Conservation (phyloP, 2,329 filamentous ascomycete species). For the Cladophialophora carrionii region DNA sequence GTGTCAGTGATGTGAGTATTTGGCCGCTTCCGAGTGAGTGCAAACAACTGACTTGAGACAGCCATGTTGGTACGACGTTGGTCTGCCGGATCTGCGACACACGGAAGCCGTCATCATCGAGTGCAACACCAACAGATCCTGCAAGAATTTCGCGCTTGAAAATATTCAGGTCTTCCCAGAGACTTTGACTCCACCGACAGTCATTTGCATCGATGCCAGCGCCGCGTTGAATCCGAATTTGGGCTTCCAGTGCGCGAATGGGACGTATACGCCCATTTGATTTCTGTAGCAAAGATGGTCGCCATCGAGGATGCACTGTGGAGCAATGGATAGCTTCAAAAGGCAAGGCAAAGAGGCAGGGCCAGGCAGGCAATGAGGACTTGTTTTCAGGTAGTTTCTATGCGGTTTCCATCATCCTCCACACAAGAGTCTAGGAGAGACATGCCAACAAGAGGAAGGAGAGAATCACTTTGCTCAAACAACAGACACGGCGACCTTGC, state of each 20-base stretch:
- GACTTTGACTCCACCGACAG: constrained; percentile 38
- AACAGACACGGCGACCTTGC: constrained; percentile 23
- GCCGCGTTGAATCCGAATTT: constrained; percentile 43
- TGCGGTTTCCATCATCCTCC: not conserved
- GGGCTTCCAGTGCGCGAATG: constrained; percentile 45
- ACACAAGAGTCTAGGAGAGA: not conserved
- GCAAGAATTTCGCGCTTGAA: constrained; percentile 43
- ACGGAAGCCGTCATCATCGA: constrained; percentile 50
- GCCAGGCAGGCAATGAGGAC: not conserved
- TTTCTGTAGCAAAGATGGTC: not conserved
- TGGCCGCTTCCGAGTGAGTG: not conserved
- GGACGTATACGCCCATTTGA: constrained; percentile 39
- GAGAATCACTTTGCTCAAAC: constrained; percentile 13
- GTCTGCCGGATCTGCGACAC: constrained; percentile 46
- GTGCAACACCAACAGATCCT: constrained; percentile 48
- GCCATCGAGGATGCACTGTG: not conserved
- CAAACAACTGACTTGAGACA: constrained; percentile 1
- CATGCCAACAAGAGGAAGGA: not conserved
- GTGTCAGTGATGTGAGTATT: constrained; percentile 42
- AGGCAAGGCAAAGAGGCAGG: not conserved
- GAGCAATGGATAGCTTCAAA: not conserved
- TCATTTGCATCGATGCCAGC: constrained; percentile 46
- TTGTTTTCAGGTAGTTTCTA: not conserved
- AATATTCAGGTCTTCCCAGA: constrained; percentile 45
- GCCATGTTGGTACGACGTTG: constrained; percentile 52